Base-by-base conservation (phyloP, 495 filamentous ascomycete genomes). In the Penicillium egyptiacum region DNA sequence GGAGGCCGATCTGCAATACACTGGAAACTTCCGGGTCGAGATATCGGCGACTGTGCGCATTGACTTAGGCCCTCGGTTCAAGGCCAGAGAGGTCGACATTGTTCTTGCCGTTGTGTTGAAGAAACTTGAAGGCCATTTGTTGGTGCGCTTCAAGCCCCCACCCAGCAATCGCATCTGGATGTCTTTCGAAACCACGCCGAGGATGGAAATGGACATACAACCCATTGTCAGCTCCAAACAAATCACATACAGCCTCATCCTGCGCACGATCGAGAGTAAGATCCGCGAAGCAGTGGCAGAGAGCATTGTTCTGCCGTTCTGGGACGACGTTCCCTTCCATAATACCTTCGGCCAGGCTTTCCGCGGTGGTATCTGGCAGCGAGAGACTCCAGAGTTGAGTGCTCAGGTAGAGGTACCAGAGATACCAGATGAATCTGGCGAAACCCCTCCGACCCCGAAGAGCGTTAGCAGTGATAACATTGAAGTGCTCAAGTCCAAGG, bases 121-220 rank as follows among this genome's bases (percentile, higher is more conserved):
- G 67, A 90, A 87, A 60, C 73, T 98, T 10, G 87, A 94, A 63
- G 94, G 93, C 3, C 93, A 96, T 67, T 68, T 87, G 53, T 72
- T 96, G 55, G 77, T 97, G 53, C 87, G 88, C 53, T 87, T 96
- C 71, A 98, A 98, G 69, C 92, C 94, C 22, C 90, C 94, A 31
- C 94, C 94, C 1, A 96, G 90, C 72, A 98, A 98, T 70, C 85
- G 94, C 25, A 69, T 96, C 39, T 98, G 94, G 94, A 83, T 98
- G 61, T 86, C 92, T 14, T 98, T 98, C 62, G 88, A 95, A 66
- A 85, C 85, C 9, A 89, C 89, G 83, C 94, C 94, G 7, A 91
- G 90, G 60, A 89, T 98, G 76, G 91, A 91, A 48, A 86, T 98
- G 79, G 83, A 85, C 20, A 91, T 98, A 47, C 89, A 97, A 67